Base-by-base conservation (phyloP, 73 alveolate genomes). In the Blepharisma stoltei region DNA sequence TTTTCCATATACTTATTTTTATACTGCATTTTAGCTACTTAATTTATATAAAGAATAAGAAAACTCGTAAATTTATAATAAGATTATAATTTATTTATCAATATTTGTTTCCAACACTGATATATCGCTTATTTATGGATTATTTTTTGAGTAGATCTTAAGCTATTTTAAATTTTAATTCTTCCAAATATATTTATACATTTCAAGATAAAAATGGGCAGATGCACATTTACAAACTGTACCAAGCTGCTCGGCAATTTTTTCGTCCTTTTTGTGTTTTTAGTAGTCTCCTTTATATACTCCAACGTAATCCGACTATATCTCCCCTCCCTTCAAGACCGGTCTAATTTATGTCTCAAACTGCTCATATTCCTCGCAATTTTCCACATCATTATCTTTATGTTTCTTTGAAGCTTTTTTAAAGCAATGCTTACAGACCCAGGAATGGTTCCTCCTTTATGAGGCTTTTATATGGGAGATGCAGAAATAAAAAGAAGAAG, bases 391-490 rank as follows among this genome's bases (percentile, higher is more conserved):
- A 65, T 89, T 20, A 78, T 93, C 23, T 32, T 93, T 54, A 71
- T 95, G 83, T 86, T 96, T 67, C 71, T 92, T 44, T 92, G 98
- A 92, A 82, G 98, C 32, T 93, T 96, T 82, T 75, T 87, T 54
- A 81, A 87, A 76, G 83, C 98, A 7, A 90, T 97, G 84, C 84
- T 86, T 37, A 92, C 99, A 46, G 99, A 95, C 70, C 98, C 99
- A 6, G 98, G 99, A 23, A 89, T 90, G 84, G 99, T 95, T 6
- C 99, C 99, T 1, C 87, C 93, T n/a, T 91, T 84, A 76, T 95
- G 99, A 98, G 99, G 99, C 20, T 94, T 91, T 71, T 85, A 85
- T 71, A 71, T 93, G 73, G 98, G 97, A 27, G 98, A 94, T 66
- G 86, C 97, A 0, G 99, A 93, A 68, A 86, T 81, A 49, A 89